Evolutionary conservation across 73 alveolate species (phyloP), one percentile per base, ranked within the genome.

Genomic region (Paramecium tetraurelia): DNA sequence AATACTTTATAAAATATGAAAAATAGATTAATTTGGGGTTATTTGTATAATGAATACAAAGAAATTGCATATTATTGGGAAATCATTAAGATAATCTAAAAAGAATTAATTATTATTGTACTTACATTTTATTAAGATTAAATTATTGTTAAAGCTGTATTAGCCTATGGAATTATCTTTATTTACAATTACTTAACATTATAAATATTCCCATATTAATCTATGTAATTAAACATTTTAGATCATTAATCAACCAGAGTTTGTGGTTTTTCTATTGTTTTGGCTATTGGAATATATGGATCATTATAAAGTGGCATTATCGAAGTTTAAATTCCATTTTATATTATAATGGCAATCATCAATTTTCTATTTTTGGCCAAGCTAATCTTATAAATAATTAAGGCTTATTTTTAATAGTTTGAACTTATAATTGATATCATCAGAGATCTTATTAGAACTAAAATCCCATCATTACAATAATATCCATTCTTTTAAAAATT

Each of bases 11-110:
- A 44, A 9, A 1, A 44, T 14, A 3, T 7, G 22, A 11, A 44
- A 2, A 44, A 44, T 5, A 44, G 58, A 44, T 44, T 44, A 5
- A 44, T 44, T 44, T 44, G 16, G 16, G 86, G 86, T n/a, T 70
- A 70, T 70, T 29, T 70, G 21, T 70, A 70, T 33, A 70, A 70
- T 70, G 86, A 70, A 33, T 70, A 70, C 18, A 29, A 22, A n/a
- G 86, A 22, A 10, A 70, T 14, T 24, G 86, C 86, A 0, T 70
- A 70, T 70, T 70, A 22, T 70, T 70, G 86, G 86, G 86, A 70
- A 33, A 24, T 70, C 4, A 20, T 70, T 0, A 70, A 70, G 24
- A 24, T 70, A 10, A 31, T 29, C 1, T 33, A 24, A 27, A 70
- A 33, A 70, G 86, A 70, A 9, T 29, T 33, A 70, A 70, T 70